Evolutionary conservation across 2,329 filamentous ascomycete genomes (phyloP).

Genomic region (Penicillium palitans): DNA sequence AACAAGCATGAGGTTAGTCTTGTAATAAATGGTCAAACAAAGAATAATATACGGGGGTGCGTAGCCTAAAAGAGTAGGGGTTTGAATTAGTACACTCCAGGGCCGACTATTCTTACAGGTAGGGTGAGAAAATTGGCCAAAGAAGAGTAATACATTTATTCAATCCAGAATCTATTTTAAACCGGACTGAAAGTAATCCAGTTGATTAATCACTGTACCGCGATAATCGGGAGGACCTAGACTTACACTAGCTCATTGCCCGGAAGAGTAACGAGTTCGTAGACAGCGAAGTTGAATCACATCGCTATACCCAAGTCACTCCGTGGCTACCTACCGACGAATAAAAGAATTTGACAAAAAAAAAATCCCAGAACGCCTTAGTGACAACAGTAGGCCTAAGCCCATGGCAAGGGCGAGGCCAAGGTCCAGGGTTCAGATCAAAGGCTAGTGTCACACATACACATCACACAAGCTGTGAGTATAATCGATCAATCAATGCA

Average conservation of each 20-base stretch:
- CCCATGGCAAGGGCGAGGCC: not conserved
- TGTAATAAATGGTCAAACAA: not conserved
- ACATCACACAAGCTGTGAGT: constrained; percentile 22
- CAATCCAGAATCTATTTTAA: not conserved
- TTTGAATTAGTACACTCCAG: no score
- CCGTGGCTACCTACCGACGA: constrained; percentile 23
- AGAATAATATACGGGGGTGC: not conserved
- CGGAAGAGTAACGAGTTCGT: not conserved
- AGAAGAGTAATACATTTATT: not conserved
- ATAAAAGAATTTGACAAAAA: constrained; percentile 9
- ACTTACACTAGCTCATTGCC: not conserved
- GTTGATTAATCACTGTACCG: not conserved
- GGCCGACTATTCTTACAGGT: not conserved
- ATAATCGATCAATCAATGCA: constrained; percentile 26
- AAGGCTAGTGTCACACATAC: constrained; percentile 14
- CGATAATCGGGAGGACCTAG: not conserved
- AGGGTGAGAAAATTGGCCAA: not conserved
- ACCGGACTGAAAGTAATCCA: not conserved
- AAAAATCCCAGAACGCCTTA: not conserved
- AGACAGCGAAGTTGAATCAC: not conserved
- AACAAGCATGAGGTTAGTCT: not conserved
- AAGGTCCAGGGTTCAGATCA: constrained; percentile 11
- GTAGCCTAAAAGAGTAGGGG: not conserved
- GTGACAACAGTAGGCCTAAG: constrained; percentile 1
- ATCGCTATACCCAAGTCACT: constrained; percentile 2